Percentiles rank a stretch among this genome's conserved stretches.
Conservation (phyloP, 768 basidiomycete genomes). For the Coprinellus aureogranulatus region DNA sequence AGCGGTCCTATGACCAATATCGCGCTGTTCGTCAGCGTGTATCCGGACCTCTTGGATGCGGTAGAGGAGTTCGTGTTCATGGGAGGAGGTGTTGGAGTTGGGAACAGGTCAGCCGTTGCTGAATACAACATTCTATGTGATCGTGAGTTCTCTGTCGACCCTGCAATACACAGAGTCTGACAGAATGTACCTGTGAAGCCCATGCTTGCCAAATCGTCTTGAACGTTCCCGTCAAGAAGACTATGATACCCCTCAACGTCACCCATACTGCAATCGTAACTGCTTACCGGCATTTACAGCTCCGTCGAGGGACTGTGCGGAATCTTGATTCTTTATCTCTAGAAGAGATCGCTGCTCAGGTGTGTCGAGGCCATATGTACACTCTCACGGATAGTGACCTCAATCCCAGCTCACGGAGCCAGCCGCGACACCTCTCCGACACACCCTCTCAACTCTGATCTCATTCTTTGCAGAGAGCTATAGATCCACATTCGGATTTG, state of each 20-base stretch:
- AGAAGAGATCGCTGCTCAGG: too few relatives aligned
- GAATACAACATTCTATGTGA: slow-evolving; percentile 84
- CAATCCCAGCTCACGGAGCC: slow-evolving; percentile 6
- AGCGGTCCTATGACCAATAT: slow-evolving; percentile 86
- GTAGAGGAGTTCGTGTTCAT: slow-evolving; percentile 79
- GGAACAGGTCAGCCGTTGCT: slow-evolving; percentile 76
- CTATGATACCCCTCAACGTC: slow-evolving; percentile 85
- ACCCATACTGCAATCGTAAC: slow-evolving; percentile 84
- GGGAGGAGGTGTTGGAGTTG: slow-evolving; percentile 87
- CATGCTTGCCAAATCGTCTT: slow-evolving; percentile 84
- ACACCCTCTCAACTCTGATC: slow-evolving; percentile 73
- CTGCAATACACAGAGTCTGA: too few relatives aligned
- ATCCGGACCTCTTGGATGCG: slow-evolving; percentile 49
- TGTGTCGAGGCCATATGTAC: too few relatives aligned
- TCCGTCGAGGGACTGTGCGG: slow-evolving; percentile 33
- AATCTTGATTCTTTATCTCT: too few relatives aligned
- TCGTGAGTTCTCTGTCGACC: too few relatives aligned
- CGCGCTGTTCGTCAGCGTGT: slow-evolving; percentile 59
- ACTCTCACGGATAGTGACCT: too few relatives aligned
- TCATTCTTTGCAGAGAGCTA: slow-evolving; percentile 73
- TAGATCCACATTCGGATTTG: slow-evolving; percentile 73
- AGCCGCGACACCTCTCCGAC: slow-evolving; percentile 51
- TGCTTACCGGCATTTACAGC: slow-evolving; percentile 43
- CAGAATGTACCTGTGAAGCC: too few relatives aligned
- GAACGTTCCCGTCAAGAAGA: slow-evolving; percentile 61